phyloP scores from a whole-genome alignment of 1,139 yeast genomes.

The Blastobotrys raffinosifermentans region DNA sequence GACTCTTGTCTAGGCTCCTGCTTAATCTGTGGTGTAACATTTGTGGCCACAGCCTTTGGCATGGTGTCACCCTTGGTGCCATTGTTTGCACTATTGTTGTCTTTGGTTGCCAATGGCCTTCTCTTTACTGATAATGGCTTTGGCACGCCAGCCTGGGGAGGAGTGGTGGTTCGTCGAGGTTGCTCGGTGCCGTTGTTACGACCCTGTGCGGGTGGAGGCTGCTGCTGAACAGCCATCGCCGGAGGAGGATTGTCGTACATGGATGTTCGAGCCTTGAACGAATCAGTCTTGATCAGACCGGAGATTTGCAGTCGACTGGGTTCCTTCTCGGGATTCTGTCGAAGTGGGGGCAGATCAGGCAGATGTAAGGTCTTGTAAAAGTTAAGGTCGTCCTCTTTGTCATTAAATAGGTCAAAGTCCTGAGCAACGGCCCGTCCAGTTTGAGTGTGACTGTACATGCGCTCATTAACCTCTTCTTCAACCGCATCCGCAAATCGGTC shows the following conservation, averaged over 20 bases:
- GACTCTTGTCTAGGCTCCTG: not conserved
- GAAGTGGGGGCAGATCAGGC: slow-evolving; percentile 4
- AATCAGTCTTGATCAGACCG: slow-evolving; percentile 26
- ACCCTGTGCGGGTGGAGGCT: slow-evolving; percentile 1
- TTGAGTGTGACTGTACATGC: slow-evolving; percentile 10
- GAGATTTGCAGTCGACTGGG: slow-evolving; percentile 23
- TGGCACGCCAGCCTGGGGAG: slow-evolving; percentile 4
- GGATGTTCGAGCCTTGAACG: slow-evolving; percentile 18
- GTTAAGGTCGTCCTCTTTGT: not conserved
- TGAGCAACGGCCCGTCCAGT: not conserved
- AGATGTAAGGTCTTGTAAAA: slow-evolving; percentile 2
- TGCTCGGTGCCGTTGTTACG: slow-evolving; percentile 6
- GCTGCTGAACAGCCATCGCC: slow-evolving; percentile 5
- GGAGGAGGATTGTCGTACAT: slow-evolving; percentile 4
- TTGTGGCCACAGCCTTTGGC: too few species aligned
- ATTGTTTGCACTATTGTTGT: slow-evolving; percentile 8
- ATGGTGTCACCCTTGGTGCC: too few species aligned
- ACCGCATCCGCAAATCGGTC: slow-evolving; percentile 36
- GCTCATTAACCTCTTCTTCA: slow-evolving; percentile 31
- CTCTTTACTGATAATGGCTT: slow-evolving; percentile 5
- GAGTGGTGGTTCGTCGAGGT: slow-evolving; percentile 6
- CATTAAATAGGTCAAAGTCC: not conserved
- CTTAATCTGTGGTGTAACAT: not conserved
- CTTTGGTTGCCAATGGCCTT: slow-evolving; percentile 15
- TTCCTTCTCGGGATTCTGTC: slow-evolving; percentile 2